A percentile compares a stretch with the other conserved stretches of the same genome.
phyloP scores from a whole-genome alignment of 1,284 basidiomycete species.

The Agroathelia rolfsii region DNA sequence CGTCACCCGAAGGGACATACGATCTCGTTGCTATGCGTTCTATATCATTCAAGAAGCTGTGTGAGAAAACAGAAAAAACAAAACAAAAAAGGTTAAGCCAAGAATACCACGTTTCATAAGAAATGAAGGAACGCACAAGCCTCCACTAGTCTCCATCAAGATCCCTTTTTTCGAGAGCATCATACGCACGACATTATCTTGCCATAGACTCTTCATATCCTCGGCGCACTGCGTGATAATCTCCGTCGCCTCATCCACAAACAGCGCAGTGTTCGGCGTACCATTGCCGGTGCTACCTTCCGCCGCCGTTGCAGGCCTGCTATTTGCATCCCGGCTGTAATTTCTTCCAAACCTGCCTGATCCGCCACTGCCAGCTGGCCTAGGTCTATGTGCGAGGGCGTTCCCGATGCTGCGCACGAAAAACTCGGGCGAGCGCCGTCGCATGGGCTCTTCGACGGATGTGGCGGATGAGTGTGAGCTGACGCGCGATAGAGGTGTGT shows the following conservation, averaged over 20 bases:
- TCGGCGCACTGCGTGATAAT: conserved; percentile 42
- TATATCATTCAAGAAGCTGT: conserved; percentile 50
- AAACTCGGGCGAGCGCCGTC: conserved; percentile 3
- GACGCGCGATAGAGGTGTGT: too few species aligned
- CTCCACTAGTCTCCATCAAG: conserved; percentile 44
- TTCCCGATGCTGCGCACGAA: too few species aligned
- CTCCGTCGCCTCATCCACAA: conserved; percentile 28
- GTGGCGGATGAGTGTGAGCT: too few species aligned
- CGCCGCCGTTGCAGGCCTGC: not conserved
- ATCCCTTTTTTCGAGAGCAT: conserved; percentile 37
- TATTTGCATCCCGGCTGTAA: conserved; percentile 7
- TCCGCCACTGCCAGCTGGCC: too few species aligned
- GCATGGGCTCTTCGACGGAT: conserved; percentile 1
- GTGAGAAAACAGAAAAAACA: conserved; percentile 4
- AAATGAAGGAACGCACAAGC: conserved; percentile 34
- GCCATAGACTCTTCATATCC: conserved; percentile 51
- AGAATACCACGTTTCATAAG: too few species aligned
- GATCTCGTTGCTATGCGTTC: conserved; percentile 41
- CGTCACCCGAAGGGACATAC: conserved; percentile 49
- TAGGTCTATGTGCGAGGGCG: too few species aligned
- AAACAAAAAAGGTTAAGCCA: conserved; percentile 4
- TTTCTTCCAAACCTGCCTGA: too few species aligned
- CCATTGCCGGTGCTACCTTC: conserved; percentile 5
- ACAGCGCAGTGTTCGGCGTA: conserved; percentile 7
- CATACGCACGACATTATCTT: conserved; percentile 37